phyloP scores from a whole-genome alignment of 805 yeast species.

The Starmerella stellata region DNA sequence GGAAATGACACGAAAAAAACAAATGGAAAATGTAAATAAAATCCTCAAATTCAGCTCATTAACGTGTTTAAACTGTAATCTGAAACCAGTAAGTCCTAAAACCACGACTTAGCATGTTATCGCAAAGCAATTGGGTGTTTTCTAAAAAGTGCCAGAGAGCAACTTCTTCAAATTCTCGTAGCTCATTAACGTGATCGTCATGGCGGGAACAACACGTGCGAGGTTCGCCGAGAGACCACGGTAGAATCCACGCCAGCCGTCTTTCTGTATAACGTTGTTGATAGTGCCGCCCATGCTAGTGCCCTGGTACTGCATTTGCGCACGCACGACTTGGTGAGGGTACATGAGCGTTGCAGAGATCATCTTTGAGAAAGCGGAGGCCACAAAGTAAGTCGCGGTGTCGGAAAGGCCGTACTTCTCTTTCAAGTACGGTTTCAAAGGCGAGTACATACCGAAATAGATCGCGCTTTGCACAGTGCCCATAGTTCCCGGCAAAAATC shows the following conservation, averaged over 20 bases:
- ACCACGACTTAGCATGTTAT: too few relatives aligned
- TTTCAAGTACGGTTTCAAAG: conserved; percentile 32
- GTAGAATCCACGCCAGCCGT: conserved; percentile 56
- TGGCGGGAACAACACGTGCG: conserved; percentile 74
- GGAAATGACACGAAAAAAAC: too few relatives aligned
- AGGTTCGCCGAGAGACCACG: conserved; percentile 68
- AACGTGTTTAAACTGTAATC: too few relatives aligned
- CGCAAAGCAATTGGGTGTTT: too few relatives aligned
- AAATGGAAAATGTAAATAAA: too few relatives aligned
- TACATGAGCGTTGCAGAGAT: conserved; percentile 51
- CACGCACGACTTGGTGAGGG: conserved; percentile 66
- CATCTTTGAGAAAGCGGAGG: conserved; percentile 54
- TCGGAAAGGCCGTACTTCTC: conserved; percentile 4
- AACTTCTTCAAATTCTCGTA: conserved; percentile 35
- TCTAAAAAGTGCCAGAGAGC: too few relatives aligned
- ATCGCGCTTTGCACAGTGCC: conserved; percentile 81
- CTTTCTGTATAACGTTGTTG: conserved; percentile 27
- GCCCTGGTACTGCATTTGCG: conserved; percentile 43
- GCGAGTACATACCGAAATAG: conserved; percentile 73
- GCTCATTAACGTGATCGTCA: conserved; percentile 72
- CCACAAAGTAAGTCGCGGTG: conserved; percentile 34
- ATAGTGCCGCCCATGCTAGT: conserved; percentile 24
- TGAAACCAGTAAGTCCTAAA: too few relatives aligned
- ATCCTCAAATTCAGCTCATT: too few relatives aligned
- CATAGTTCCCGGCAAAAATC: conserved; percentile 53